A percentile compares a stretch with the other conserved stretches of the same genome.
Conservation (phyloP, 805 yeast species). For the Candida taoyuanica region DNA sequence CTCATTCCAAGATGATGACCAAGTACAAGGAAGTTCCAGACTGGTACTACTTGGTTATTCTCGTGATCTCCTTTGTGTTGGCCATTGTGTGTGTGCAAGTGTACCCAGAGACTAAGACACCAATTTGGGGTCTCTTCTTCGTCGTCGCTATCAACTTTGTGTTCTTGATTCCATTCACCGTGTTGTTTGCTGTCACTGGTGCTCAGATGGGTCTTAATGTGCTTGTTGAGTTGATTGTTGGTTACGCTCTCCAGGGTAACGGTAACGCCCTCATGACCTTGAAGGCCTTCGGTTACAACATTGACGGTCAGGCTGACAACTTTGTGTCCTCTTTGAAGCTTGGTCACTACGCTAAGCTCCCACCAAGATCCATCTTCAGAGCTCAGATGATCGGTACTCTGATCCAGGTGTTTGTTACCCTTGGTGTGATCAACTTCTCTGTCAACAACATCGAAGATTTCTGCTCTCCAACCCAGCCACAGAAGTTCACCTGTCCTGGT, state of each 20-base stretch:
- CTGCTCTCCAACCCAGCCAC: slow-evolving; percentile 33
- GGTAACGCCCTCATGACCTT: slow-evolving; percentile 49
- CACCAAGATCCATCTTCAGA: slow-evolving; percentile 55
- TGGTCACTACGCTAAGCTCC: slow-evolving; percentile 51
- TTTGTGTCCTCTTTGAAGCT: slow-evolving; percentile 42
- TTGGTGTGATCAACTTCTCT: slow-evolving; percentile 34
- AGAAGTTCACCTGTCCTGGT: slow-evolving; percentile 38
- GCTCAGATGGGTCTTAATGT: slow-evolving; percentile 45
- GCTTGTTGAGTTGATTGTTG: slow-evolving; percentile 51
- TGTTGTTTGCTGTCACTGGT: slow-evolving; percentile 46
- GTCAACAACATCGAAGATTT: slow-evolving; percentile 30
- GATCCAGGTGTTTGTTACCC: slow-evolving; percentile 26
- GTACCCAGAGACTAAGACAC: slow-evolving; percentile 45
- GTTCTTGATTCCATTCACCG: slow-evolving; percentile 48
- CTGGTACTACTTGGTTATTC: slow-evolving; percentile 37
- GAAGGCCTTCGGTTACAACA: slow-evolving; percentile 52
- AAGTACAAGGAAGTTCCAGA: slow-evolving; percentile 59
- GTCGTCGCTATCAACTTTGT: slow-evolving; percentile 45
- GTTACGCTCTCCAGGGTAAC: slow-evolving; percentile 47
- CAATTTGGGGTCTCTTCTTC: slow-evolving; percentile 57
- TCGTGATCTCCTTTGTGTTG: slow-evolving; percentile 39
- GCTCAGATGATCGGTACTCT: slow-evolving; percentile 35
- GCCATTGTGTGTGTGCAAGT: slow-evolving; percentile 42
- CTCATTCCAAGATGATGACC: slow-evolving; percentile 42
- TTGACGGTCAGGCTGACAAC: slow-evolving; percentile 60